Evolutionary conservation across 2,329 filamentous ascomycete genomes (phyloP).

Genomic region (Neofusicoccum umdonicola): DNA sequence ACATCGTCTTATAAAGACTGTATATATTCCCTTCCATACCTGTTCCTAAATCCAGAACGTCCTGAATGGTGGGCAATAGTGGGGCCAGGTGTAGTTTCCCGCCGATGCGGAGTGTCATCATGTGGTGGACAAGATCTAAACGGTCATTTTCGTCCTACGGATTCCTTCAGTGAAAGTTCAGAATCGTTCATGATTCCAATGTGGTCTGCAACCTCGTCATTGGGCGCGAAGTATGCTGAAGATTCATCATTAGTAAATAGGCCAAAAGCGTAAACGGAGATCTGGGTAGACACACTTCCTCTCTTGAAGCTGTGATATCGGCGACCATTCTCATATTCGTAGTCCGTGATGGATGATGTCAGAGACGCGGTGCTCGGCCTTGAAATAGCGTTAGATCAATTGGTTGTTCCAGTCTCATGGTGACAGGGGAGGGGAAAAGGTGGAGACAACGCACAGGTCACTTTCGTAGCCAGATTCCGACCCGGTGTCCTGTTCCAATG

Average conservation of each 20-base stretch:
- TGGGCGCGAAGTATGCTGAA: neutral
- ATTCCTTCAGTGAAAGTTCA: neutral
- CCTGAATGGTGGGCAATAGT: constrained; percentile 11
- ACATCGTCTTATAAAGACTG: neutral
- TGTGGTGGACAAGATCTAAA: constrained; percentile 10
- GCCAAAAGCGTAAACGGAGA: too few relatives aligned
- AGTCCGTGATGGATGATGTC: neutral
- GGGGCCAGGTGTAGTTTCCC: constrained; percentile 23
- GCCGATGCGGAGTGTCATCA: neutral
- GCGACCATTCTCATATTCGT: constrained; percentile 20
- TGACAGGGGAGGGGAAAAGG: neutral
- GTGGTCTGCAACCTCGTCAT: neutral
- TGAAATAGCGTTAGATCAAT: neutral
- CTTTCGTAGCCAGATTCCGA: neutral
- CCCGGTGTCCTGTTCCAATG: neutral
- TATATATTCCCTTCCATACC: neutral
- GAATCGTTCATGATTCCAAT: neutral
- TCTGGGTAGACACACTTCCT: neutral
- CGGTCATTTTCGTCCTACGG: constrained; percentile 5
- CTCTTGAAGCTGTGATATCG: constrained; percentile 29
- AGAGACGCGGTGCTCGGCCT: neutral
- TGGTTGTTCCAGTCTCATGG: neutral
- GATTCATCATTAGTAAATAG: neutral
- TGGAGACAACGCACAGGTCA: constrained; percentile 1
- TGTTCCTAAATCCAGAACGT: constrained; percentile 27